phyloP scores from a whole-genome alignment of 345 rosid genomes.

The Lagerstroemia speciosa region DNA sequence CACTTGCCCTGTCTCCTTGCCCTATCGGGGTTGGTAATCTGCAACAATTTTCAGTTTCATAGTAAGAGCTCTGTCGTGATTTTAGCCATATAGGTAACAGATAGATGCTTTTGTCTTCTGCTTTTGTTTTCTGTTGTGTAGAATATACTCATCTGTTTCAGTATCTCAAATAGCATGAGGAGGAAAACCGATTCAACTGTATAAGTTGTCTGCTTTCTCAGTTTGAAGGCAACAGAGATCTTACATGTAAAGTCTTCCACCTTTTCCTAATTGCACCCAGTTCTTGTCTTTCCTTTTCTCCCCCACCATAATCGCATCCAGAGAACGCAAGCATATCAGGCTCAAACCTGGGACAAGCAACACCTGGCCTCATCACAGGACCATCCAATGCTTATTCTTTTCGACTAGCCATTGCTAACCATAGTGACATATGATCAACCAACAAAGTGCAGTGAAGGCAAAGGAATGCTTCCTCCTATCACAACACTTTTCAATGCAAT shows the following conservation, averaged over 20 bases:
- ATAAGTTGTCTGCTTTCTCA: not conserved
- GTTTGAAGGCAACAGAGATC: constrained; percentile 16
- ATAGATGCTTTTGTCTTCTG: not conserved
- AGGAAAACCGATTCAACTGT: not conserved
- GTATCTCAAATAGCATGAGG: not conserved
- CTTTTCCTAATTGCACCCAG: constrained; percentile 79
- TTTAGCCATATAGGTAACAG: not conserved
- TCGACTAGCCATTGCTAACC: not conserved
- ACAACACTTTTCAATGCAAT: not conserved
- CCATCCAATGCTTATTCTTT: not conserved
- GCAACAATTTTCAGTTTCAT: constrained; percentile 15
- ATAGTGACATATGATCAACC: not conserved
- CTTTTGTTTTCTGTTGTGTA: not conserved
- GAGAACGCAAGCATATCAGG: constrained; percentile 99
- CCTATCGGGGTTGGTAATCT: constrained; percentile 71
- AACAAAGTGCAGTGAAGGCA: not conserved
- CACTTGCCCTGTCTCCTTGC: constrained; percentile 97
- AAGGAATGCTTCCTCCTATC: not conserved
- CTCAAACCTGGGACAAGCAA: constrained; percentile 70
- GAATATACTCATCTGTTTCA: not conserved
- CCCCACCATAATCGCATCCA: constrained; percentile 98
- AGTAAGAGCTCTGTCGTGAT: not conserved
- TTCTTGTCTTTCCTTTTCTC: constrained; percentile 75
- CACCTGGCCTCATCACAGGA: constrained; percentile 12
- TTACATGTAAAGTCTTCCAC: constrained; percentile 97